Evolutionary conservation across 2,329 filamentous ascomycete genomes (phyloP).

Genomic region (Colletotrichum noveboracense): DNA sequence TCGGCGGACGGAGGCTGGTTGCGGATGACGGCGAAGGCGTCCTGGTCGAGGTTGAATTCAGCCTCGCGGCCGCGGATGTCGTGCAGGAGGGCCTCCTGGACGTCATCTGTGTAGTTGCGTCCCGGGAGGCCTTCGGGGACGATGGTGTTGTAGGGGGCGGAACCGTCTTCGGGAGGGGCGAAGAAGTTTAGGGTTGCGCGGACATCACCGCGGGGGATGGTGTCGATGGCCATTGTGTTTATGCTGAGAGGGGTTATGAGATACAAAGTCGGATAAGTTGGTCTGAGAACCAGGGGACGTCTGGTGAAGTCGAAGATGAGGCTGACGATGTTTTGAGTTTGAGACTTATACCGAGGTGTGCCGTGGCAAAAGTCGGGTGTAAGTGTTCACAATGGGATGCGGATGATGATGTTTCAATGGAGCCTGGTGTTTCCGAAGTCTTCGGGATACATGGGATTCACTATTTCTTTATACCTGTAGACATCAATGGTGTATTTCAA

Average conservation of each 20-base stretch:
- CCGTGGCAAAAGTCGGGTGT: background rate
- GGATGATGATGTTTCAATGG: background rate
- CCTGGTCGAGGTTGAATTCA: constrained; percentile 70
- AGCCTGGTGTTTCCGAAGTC: background rate
- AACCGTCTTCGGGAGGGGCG: constrained; percentile 62
- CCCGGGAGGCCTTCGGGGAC: constrained; percentile 67
- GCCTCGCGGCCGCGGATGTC: constrained; percentile 77
- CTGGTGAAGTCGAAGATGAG: background rate
- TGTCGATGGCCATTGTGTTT: constrained; percentile 42
- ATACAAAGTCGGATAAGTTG: background rate
- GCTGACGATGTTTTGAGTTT: background rate
- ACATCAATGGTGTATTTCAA: constrained; percentile 8
- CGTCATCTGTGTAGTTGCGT: constrained; percentile 65
- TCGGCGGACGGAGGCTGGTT: constrained; percentile 62
- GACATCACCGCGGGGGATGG: constrained; percentile 63
- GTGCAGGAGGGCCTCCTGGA: constrained; percentile 62
- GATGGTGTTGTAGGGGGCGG: constrained; percentile 70
- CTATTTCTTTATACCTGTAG: background rate
- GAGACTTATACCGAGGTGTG: background rate
- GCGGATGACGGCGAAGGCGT: constrained; percentile 75
- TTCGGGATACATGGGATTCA: background rate
- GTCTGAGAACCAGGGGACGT: background rate
- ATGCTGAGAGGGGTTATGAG: constrained; percentile 4
- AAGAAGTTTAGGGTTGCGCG: constrained; percentile 71
- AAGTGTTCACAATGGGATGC: background rate